Evolutionary conservation across 176 grass and related monocot species (phyloP).

Genomic region (Themeda triandra): DNA sequence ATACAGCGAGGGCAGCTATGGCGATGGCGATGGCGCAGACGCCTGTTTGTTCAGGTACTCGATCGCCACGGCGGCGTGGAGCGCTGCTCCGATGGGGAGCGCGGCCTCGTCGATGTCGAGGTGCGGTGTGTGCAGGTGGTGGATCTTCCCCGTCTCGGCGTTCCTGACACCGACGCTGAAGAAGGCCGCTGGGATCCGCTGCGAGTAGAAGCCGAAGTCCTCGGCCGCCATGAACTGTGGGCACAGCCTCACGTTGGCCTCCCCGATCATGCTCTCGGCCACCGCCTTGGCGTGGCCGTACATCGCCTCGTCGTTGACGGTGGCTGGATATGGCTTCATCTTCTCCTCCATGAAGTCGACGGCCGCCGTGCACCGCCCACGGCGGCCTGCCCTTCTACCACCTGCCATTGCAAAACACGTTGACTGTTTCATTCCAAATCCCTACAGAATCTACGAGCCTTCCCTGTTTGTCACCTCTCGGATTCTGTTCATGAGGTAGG

Average conservation of each 20-base stretch:
- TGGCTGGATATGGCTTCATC: constrained; percentile 50
- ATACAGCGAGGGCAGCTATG: too few species aligned
- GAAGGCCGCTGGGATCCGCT: constrained; percentile 46
- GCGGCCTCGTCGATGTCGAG: constrained; percentile 52
- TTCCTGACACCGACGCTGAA: constrained; percentile 42
- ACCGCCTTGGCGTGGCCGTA: constrained; percentile 48
- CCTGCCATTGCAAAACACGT: too few species aligned
- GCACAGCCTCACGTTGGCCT: constrained; percentile 26
- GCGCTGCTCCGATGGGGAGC: constrained; percentile 54
- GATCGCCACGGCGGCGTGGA: constrained; percentile 62
- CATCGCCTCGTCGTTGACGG: constrained; percentile 48
- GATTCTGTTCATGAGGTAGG: constrained; percentile 49
- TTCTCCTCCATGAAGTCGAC: constrained; percentile 68
- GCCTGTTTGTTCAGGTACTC: constrained; percentile 53
- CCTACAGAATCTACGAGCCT: too few species aligned
- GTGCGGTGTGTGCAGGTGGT: constrained; percentile 53
- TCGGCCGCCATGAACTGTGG: constrained; percentile 39
- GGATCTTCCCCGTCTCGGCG: background rate
- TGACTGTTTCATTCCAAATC: too few species aligned
- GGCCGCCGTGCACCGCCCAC: constrained; percentile 40
- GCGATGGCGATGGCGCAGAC: too few species aligned
- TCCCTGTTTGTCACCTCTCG: constrained; percentile 54
- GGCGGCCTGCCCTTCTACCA: constrained; percentile 54
- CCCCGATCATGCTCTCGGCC: constrained; percentile 49
- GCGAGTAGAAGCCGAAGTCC: constrained; percentile 69